Evolutionary conservation across 495 filamentous ascomycete genomes (phyloP).

Genomic region (Penicillium lividum): DNA sequence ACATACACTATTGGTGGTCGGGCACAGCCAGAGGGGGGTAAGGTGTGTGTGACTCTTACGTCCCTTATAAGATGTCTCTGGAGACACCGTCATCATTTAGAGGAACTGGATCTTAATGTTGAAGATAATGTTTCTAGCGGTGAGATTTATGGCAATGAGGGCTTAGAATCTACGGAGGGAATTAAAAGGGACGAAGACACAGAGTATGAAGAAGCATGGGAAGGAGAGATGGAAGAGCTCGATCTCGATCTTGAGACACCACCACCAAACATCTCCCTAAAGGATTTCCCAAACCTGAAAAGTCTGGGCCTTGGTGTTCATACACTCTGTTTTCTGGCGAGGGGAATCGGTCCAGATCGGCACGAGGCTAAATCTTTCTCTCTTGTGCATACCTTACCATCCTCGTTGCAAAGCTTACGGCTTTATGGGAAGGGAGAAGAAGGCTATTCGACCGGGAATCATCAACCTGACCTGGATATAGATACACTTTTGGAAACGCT

Average conservation of each 20-base stretch:
- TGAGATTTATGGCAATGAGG: background rate
- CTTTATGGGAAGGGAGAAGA: constrained; percentile 1
- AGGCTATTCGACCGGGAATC: background rate
- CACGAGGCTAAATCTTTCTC: background rate
- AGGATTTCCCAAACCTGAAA: constrained; percentile 4
- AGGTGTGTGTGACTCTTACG: background rate
- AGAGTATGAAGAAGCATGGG: constrained; percentile 3
- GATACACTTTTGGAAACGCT: background rate
- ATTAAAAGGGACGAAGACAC: background rate
- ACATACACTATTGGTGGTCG: constrained; percentile 2
- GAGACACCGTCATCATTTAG: background rate
- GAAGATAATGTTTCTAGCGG: background rate
- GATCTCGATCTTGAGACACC: background rate
- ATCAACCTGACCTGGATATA: background rate
- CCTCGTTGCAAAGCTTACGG: background rate
- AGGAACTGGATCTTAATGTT: constrained; percentile 2
- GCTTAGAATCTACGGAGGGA: background rate
- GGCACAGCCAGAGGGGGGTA: background rate
- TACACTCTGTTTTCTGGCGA: constrained; percentile 5
- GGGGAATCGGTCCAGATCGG: background rate
- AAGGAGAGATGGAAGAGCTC: constrained; percentile 6
- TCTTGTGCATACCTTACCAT: constrained; percentile 1
- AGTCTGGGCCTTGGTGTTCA: constrained; percentile 3
- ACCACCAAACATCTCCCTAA: background rate
- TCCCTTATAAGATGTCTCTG: constrained; percentile 2